Evolutionary conservation across 1,284 basidiomycete species (phyloP), one percentile per base, ranked within the genome.

Genomic region (Ganoderma multipileum): DNA sequence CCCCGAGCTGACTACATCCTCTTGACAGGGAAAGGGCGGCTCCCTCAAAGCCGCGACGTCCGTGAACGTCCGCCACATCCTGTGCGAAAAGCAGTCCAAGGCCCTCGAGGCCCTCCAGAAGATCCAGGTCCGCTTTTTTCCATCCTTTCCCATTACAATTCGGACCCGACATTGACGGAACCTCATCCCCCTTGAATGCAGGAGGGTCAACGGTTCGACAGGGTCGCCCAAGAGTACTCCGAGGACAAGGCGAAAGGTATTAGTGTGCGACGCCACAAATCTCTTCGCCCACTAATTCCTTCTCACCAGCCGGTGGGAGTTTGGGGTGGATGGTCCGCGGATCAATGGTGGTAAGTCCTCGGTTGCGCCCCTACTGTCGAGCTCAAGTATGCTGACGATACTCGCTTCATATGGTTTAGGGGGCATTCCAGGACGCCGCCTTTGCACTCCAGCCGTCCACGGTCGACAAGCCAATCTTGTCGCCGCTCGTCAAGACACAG

Each of bases 201-300:
- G 89, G 89, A 86, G 68, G 93, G 93, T 5, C 86, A 91, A 73
- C 80, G 89, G 11, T 95, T 94, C 76, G 91, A 95, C 80, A 94
- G 93, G 79, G 92, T 95, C 38, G 94, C 94, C 2, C 90, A 94
- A 72, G 93, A 94, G 73, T 94, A 92, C 74, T 94, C 92, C 1
- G 94, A 95, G 79, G 94, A 95, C 81, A 95, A 95, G 78, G 94
- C 94, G 4, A 94, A 95, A 85, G 87, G 93, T 91, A 68, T 18
- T 54, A 65, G 50, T 79, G 75, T 26, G 8, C 68, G 36, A 33
- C 52, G 52, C 30, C 18, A 33, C 23, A 26, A 23, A n/a, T 60
- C 58, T 26, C n/a, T 39, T 39, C n/a, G 16, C 39, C 39, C 36
- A 42, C 42, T 59, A 23, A 38, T 14, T 23, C 14, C 36, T 60